These are phyloP conservation scores for Coprinellus micaceus DNA, from an alignment of 768 basidiomycete genomes.

Conservation along the genomic window DNA sequence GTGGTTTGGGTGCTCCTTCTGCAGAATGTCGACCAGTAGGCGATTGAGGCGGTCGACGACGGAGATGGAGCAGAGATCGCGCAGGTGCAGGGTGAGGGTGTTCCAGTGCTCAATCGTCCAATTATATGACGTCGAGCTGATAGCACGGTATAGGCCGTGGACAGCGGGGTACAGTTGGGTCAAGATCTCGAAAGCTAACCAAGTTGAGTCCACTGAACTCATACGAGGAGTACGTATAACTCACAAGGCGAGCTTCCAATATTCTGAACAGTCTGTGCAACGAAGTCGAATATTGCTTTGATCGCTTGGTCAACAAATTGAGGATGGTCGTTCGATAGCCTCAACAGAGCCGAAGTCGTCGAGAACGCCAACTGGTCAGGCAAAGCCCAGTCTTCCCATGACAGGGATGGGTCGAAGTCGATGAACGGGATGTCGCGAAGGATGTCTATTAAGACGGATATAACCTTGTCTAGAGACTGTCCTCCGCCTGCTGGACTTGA, in stretches of 20 bases:
- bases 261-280: slow-evolving; percentile 51
- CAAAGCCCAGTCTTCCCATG: slow-evolving; percentile 85
- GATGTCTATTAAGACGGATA: slow-evolving; percentile 62
- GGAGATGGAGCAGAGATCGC: slow-evolving; percentile 58
- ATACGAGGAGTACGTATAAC: no score
- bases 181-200: slow-evolving; percentile 63
- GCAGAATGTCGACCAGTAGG: slow-evolving; percentile 60
- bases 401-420: slow-evolving; percentile 74
- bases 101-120: slow-evolving; percentile 73
- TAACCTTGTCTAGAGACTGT: slow-evolving; percentile 47
- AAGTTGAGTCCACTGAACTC: not conserved
- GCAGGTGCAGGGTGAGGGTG: slow-evolving; percentile 47
- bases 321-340: slow-evolving; percentile 53
- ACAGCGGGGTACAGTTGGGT: slow-evolving; percentile 76
- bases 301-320: slow-evolving; percentile 49
- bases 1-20: slow-evolving; percentile 46
- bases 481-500: slow-evolving; percentile 52
- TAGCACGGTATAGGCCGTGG: slow-evolving; percentile 84
- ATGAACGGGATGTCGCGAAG: slow-evolving; percentile 69
- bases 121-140: slow-evolving; percentile 71
- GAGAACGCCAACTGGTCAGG: slow-evolving; percentile 83
- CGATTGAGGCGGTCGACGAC: slow-evolving; percentile 72
- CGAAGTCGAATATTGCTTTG: slow-evolving; percentile 59
- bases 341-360: slow-evolving; percentile 71
- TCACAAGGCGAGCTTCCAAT: slow-evolving; percentile 53